Base-by-base conservation (phyloP, 2,329 filamentous ascomycete species). In the Claviceps monticola region DNA sequence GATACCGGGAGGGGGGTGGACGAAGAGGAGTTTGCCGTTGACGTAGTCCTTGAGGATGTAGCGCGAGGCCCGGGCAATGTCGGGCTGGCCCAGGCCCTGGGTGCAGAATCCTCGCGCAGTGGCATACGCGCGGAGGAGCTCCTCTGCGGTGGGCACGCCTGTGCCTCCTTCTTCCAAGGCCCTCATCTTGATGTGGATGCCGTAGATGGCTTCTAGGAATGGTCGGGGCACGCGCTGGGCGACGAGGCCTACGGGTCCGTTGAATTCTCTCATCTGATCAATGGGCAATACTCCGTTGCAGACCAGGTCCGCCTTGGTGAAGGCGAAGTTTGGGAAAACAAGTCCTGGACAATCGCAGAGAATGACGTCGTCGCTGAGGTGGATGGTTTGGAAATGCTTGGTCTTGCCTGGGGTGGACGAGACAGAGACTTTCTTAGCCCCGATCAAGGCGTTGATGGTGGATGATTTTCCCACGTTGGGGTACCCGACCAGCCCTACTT, bases 401-500 rank as follows among this genome's bases (percentile, higher is more conserved):
- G 93, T 98, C 73, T 98, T 98, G 66, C 93, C 93, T 4, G 93
- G 93, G 1, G 93, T 98, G 14, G 91, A 85, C 16, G 93, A 98
- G 41, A 98, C 94, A 0, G 91, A 97, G 5, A 98, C 93, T 71
- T 97, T 98, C 74, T 97, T 98, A 51, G 93, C 84, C 49, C 94
- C 94, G 53, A 97, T 90, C n/a, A 98, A 79, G 43, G 93, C 91
- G 72, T 98, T 98, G 76, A 98, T 98, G 16, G 93, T 98, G 48
- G 90, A 96, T 1, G 94, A 98, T 72, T 98, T 98, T 71, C 93
- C 93, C 56, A 98, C 93, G 71, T 98, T 98, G 62, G 93, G 93
- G 69, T 98, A 98, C 54, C 93, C 93, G 39, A 98, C 93, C 19
- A 98, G 75, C 60, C 93, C 93, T 59, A 98, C 93, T 57, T 88